A percentile compares a stretch with the other conserved stretches of the same genome.
Conservation (phyloP, 768 basidiomycete species). For the Sarcodon aspratus region DNA sequence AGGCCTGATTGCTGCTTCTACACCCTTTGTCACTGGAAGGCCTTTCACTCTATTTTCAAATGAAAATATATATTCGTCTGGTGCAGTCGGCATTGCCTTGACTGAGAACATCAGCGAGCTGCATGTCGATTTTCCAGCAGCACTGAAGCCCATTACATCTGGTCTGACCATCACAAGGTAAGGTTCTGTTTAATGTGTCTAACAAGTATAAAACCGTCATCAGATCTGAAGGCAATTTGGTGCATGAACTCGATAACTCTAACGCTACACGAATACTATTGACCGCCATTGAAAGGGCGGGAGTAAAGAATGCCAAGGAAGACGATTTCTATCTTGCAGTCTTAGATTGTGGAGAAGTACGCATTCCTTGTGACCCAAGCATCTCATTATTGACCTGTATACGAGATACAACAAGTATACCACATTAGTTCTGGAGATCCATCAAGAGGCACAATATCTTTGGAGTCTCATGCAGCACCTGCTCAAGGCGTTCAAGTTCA, state of each 20-base stretch:
- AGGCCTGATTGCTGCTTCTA: conserved; percentile 61
- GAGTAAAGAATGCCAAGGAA: conserved; percentile 29
- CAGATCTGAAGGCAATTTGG: conserved; percentile 66
- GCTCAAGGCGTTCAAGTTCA: conserved; percentile 37
- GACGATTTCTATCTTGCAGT: conserved; percentile 48
- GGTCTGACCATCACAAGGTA: conserved; percentile 46
- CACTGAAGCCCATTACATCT: conserved; percentile 30
- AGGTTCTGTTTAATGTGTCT: conserved; percentile 2
- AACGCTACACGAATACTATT: conserved; percentile 59
- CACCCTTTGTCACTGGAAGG: conserved; percentile 70
- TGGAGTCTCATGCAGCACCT: conserved; percentile 44
- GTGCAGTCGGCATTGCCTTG: conserved; percentile 58
- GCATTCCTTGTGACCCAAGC: background rate
- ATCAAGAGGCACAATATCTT: conserved; percentile 52
- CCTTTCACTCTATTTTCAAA: conserved; percentile 61
- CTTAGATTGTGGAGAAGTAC: conserved; percentile 11
- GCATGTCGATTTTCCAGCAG: conserved; percentile 21
- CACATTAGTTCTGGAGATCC: conserved; percentile 64
- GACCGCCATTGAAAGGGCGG: conserved; percentile 29
- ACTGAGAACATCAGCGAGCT: conserved; percentile 7
- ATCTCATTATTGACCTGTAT: conserved; percentile 2
- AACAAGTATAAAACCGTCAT: background rate
- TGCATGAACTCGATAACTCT: conserved; percentile 39
- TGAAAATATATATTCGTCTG: conserved; percentile 40
- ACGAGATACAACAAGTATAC: conserved; percentile 35